phyloP scores from a whole-genome alignment of 2,329 filamentous ascomycete species.

The Botrytis tulipae region DNA sequence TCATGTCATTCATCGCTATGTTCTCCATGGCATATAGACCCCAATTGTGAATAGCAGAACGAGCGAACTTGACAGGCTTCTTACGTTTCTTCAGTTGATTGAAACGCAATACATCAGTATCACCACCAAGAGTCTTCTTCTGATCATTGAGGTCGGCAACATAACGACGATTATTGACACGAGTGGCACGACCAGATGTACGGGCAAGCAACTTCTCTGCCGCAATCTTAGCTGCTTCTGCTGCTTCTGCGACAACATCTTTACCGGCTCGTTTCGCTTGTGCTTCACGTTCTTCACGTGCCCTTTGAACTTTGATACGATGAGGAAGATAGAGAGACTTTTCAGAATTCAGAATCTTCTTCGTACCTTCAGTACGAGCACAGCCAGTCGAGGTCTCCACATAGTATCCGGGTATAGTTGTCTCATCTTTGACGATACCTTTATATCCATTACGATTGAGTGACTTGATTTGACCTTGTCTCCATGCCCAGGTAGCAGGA shows the following conservation, averaged over 20 bases:
- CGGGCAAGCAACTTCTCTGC: slow-evolving; percentile 81
- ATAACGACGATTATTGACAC: slow-evolving; percentile 91
- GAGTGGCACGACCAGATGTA: slow-evolving; percentile 87
- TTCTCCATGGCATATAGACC: slow-evolving; percentile 97
- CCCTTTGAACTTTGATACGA: slow-evolving; percentile 92
- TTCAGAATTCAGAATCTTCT: slow-evolving; percentile 94
- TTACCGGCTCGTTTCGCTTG: slow-evolving; percentile 65
- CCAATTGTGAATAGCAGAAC: slow-evolving; percentile 98
- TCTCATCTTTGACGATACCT: slow-evolving; percentile 44
- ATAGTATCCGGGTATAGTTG: slow-evolving; percentile 65
- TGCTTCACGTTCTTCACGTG: slow-evolving; percentile 87
- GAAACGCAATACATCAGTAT: slow-evolving; percentile 91
- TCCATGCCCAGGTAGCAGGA: slow-evolving; percentile 65
- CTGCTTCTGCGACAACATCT: slow-evolving; percentile 63
- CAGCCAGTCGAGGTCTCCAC: slow-evolving; percentile 82
- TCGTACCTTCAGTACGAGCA: slow-evolving; percentile 87
- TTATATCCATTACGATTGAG: slow-evolving; percentile 58
- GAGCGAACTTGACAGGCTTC: slow-evolving; percentile 97
- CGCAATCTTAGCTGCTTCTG: slow-evolving; percentile 69
- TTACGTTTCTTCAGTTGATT: slow-evolving; percentile 99
- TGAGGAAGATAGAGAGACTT: slow-evolving; percentile 98
- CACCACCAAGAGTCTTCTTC: slow-evolving; percentile 78
- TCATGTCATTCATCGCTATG: slow-evolving; percentile 97
- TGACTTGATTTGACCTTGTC: slow-evolving; percentile 69
- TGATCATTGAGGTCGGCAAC: slow-evolving; percentile 94